These are phyloP conservation scores for Roridomyces roridus DNA, from an alignment of 768 basidiomycete species.

Conservation along the genomic window DNA sequence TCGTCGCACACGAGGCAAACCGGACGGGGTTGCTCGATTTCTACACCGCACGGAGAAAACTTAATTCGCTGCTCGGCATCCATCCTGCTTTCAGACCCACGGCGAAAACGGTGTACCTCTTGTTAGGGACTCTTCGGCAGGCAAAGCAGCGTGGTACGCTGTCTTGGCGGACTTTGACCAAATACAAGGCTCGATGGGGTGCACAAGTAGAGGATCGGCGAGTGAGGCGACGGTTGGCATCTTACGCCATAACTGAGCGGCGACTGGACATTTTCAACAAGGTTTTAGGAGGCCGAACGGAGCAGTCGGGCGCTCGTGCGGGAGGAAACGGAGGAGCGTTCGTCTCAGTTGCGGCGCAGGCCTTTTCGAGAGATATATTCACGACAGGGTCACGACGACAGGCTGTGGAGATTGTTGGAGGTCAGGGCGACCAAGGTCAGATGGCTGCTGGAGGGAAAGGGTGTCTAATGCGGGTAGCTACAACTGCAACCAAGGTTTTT, in stretches of 20 bases:
- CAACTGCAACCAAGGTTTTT: too few species aligned
- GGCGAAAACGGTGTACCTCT: slow-evolving; percentile 61
- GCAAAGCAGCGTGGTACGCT: slow-evolving; percentile 60
- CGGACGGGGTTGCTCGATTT: slow-evolving; percentile 48
- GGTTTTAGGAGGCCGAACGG: slow-evolving; percentile 30
- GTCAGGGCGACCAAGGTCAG: slow-evolving; percentile 17
- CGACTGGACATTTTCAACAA: slow-evolving; percentile 55
- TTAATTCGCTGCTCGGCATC: slow-evolving; percentile 50
- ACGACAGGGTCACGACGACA: slow-evolving; percentile 15
- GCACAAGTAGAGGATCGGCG: slow-evolving; percentile 55
- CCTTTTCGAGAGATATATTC: slow-evolving; percentile 17
- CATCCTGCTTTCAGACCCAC: slow-evolving; percentile 62
- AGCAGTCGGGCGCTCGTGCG: background rate
- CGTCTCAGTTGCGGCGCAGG: background rate
- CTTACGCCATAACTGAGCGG: slow-evolving; percentile 69
- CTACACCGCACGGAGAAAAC: slow-evolving; percentile 48
- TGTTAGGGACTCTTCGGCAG: slow-evolving; percentile 58
- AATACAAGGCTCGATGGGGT: slow-evolving; percentile 65
- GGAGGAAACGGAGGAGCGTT: background rate
- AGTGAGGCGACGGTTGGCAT: slow-evolving; percentile 64
- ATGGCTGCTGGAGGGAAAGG: slow-evolving; percentile 12
- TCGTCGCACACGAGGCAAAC: slow-evolving; percentile 43
- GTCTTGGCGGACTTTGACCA: slow-evolving; percentile 49
- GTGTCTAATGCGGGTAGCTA: slow-evolving; percentile 13
- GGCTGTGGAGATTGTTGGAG: slow-evolving; percentile 17